Evolutionary conservation across 2,329 filamentous ascomycete genomes (phyloP).

Genomic region (Colletotrichum magnum): DNA sequence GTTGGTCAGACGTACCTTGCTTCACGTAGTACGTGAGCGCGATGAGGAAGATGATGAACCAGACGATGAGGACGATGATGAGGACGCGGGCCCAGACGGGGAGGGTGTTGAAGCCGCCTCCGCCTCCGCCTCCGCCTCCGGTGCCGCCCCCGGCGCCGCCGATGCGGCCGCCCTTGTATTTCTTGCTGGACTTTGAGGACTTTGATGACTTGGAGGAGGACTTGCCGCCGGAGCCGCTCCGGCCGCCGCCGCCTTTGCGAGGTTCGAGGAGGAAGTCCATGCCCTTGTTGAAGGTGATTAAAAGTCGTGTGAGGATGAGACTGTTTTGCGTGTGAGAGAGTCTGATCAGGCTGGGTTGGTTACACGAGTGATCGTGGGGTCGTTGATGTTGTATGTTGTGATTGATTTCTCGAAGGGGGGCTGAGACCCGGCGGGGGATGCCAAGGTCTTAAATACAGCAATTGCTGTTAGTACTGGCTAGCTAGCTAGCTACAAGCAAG

Average conservation of each 20-base stretch:
- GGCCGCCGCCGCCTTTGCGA: conserved; percentile 36
- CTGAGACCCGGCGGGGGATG: not conserved
- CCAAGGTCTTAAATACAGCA: conserved; percentile 16
- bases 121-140: conserved; percentile 4
- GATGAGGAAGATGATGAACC: conserved; percentile 31
- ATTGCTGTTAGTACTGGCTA: too few species aligned
- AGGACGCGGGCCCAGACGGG: conserved; percentile 40
- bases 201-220: conserved; percentile 7
- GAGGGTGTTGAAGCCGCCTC: conserved; percentile 18
- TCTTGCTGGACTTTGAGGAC: conserved; percentile 24
- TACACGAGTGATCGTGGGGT: not conserved
- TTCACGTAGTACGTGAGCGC: conserved; percentile 17
- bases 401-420: not conserved
- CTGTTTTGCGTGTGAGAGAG: too few species aligned
- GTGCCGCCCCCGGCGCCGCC: conserved; percentile 7
- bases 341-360: not conserved
- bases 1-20: conserved; percentile 5
- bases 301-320: not conserved
- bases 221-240: conserved; percentile 20
- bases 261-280: conserved; percentile 35
- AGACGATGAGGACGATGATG: conserved; percentile 39
- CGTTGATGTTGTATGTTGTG: not conserved
- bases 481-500: not conserved
- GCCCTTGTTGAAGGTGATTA: not conserved
- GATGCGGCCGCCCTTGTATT: conserved; percentile 24